phyloP scores from a whole-genome alignment of 495 filamentous ascomycete genomes.

The Elasticomyces elasticus region DNA sequence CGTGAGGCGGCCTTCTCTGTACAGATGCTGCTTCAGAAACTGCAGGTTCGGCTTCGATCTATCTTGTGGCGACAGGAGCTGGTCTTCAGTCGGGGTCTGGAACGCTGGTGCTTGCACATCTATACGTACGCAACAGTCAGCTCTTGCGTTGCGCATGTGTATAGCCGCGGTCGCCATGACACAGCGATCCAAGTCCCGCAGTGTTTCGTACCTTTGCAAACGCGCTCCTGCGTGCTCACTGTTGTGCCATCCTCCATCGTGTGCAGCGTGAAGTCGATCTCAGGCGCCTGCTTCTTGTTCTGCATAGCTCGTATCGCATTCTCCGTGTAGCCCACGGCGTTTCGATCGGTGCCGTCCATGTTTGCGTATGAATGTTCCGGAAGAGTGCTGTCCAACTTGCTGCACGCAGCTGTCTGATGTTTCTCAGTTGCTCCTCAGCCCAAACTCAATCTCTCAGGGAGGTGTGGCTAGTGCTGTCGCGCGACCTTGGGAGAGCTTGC shows the following conservation, averaged over 20 bases:
- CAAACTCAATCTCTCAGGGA: background rate
- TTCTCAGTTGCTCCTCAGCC: background rate
- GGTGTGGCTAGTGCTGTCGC: conserved; percentile 2
- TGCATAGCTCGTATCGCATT: conserved; percentile 60
- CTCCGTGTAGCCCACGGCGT: conserved; percentile 31
- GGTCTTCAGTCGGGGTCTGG: conserved; percentile 75
- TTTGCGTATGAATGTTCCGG: background rate
- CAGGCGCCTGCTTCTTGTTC: conserved; percentile 86
- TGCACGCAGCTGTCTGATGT: background rate
- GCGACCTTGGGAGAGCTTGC: background rate
- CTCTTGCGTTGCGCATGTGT: background rate
- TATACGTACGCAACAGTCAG: conserved; percentile 27
- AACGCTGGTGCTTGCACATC: conserved; percentile 96
- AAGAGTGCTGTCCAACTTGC: background rate
- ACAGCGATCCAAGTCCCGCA: background rate
- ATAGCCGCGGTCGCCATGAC: background rate
- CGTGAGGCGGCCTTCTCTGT: conserved; percentile 89
- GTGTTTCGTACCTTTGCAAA: conserved; percentile 75
- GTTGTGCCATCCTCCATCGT: conserved; percentile 94
- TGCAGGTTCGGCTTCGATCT: conserved; percentile 80
- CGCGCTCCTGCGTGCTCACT: conserved; percentile 88
- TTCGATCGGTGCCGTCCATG: conserved; percentile 19
- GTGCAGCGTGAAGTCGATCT: conserved; percentile 97
- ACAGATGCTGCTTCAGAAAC: conserved; percentile 96
- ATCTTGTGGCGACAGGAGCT: conserved; percentile 67